Conservation (phyloP, 371 early-diverging fungal genomes). For the Mortierella sp. region DNA sequence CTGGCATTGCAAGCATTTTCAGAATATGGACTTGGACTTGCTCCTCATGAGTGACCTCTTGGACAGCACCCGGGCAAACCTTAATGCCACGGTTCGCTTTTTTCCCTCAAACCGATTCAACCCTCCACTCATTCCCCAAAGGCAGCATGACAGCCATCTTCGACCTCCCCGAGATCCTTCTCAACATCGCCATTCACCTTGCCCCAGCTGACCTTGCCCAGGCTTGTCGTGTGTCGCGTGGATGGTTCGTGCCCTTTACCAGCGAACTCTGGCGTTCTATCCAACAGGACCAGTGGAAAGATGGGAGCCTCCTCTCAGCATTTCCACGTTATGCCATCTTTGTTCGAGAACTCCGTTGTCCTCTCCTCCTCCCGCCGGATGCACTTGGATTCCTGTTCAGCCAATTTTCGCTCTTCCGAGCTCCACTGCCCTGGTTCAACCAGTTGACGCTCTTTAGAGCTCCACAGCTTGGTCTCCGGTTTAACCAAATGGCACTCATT, state of each 20-base stretch:
- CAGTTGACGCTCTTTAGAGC: no score
- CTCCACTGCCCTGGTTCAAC: no score
- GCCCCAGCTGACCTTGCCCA: conserved; percentile 11
- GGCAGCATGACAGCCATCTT: background rate
- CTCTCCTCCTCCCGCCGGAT: background rate
- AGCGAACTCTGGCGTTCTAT: conserved; percentile 12
- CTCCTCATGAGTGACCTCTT: no score
- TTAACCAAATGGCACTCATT: no score
- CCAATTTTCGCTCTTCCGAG: no score
- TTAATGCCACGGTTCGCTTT: no score
- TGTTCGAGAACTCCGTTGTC: conserved; percentile 11
- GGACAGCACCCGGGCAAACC: no score
- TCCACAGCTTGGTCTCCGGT: no score
- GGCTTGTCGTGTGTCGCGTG: conserved; percentile 5
- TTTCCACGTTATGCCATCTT: conserved; percentile 6
- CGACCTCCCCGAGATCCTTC: background rate
- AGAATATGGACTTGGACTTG: no score
- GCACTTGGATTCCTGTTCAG: background rate
- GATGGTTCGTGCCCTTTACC: conserved; percentile 12
- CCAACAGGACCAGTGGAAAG: conserved; percentile 7
- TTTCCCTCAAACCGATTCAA: no score
- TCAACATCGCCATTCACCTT: conserved; percentile 3
- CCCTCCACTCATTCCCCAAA: no score
- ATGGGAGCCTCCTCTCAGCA: background rate
- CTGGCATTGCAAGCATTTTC: no score